phyloP scores from a whole-genome alignment of 768 basidiomycete genomes.

The Mycena pura region DNA sequence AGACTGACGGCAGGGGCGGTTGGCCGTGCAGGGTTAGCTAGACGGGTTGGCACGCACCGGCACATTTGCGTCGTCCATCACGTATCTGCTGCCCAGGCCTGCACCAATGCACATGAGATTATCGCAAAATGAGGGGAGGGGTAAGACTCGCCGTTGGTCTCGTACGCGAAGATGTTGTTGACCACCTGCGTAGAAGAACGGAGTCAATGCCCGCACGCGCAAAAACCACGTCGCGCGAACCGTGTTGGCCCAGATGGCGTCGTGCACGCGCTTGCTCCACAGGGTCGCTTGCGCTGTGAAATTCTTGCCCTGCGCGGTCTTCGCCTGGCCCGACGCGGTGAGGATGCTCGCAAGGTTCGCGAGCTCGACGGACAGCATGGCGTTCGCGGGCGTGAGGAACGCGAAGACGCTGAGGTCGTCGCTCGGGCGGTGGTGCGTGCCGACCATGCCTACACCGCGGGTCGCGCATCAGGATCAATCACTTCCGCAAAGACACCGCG shows the following conservation, averaged over 20 bases:
- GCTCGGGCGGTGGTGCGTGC: conserved; percentile 78
- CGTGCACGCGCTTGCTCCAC: conserved; percentile 63
- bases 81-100: conserved; percentile 74
- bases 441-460: conserved; percentile 52
- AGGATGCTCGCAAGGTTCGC: conserved; percentile 65
- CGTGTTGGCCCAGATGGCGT: conserved; percentile 68
- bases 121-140: background rate
- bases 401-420: conserved; percentile 78
- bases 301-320: conserved; percentile 54
- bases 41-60: conserved; percentile 54
- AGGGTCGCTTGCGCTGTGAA: conserved; percentile 59
- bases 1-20: conserved; percentile 49
- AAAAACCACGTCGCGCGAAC: conserved; percentile 39
- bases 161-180: conserved; percentile 76
- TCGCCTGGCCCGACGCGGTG: background rate
- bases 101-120: background rate
- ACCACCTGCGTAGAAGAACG: conserved; percentile 49
- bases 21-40: background rate
- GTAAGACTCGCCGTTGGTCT: conserved; percentile 63
- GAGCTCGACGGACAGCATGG: conserved; percentile 82
- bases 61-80: conserved; percentile 89
- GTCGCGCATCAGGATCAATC: conserved; percentile 51
- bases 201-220: background rate
- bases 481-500: conserved; percentile 42
- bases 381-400: conserved; percentile 81